Conservation (phyloP, 1,284 basidiomycete genomes). For the Exobasidium rhododendri region DNA sequence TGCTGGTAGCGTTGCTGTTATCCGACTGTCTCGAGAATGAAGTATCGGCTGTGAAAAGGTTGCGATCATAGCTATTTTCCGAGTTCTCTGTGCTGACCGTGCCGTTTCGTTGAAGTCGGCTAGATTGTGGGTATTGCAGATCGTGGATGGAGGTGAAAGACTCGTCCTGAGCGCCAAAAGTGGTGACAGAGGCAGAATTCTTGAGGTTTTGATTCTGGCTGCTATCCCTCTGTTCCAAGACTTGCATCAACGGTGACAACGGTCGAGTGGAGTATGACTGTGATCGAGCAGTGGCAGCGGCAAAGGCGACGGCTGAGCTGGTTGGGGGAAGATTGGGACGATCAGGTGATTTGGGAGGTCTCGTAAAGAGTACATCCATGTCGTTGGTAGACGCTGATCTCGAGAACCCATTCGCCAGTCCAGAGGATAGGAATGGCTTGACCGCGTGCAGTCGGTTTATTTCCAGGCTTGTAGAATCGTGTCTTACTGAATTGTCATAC, state of each 20-base stretch:
- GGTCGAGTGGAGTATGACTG: no score
- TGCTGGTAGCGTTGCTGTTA: neutral
- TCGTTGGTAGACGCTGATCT: neutral
- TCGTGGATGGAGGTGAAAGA: neutral
- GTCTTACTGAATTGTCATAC: no score
- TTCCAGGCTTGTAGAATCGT: no score
- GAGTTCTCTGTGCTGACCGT: neutral
- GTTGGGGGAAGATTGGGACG: neutral
- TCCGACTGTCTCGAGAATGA: no score
- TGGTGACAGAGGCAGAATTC: neutral
- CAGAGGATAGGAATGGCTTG: neutral
- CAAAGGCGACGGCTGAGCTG: slow-evolving; percentile 4
- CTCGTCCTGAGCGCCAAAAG: neutral
- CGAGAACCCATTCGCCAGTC: neutral
- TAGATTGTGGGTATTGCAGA: neutral
- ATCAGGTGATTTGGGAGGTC: neutral
- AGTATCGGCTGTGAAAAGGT: no score
- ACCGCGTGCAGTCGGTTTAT: no score
- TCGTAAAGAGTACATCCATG: neutral
- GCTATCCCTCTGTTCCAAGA: neutral
- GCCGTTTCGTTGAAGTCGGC: neutral
- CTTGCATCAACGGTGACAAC: neutral
- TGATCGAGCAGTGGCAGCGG: slow-evolving; percentile 6
- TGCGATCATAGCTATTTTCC: no score
- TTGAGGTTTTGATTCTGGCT: neutral